Percentiles rank a stretch among this genome's conserved stretches.
Evolutionary conservation across 352 stramenopile genomes (phyloP).

Genomic region (Phytophthora ohioensis): DNA sequence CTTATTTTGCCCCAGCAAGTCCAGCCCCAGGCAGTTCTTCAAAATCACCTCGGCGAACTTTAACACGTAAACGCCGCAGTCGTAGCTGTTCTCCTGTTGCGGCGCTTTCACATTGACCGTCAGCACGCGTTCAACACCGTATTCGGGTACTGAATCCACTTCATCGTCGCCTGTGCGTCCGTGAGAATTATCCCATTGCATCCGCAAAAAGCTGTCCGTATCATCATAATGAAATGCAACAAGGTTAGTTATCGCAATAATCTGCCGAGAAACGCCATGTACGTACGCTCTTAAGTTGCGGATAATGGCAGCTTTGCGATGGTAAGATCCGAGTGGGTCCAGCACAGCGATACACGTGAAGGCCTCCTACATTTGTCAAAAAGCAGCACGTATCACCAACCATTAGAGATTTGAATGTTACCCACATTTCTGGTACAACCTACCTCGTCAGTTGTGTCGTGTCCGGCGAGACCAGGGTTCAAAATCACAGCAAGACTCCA

Average conservation of each 20-base stretch:
- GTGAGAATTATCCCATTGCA: conserved; percentile 59
- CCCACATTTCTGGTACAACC: neutral
- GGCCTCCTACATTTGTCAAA: conserved; percentile 37
- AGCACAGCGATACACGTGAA: conserved; percentile 70
- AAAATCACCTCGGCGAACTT: conserved; percentile 72
- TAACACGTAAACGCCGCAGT: conserved; percentile 75
- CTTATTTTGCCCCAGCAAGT: conserved; percentile 28
- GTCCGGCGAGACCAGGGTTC: conserved; percentile 62
- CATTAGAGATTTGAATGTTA: conserved; percentile 2
- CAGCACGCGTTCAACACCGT: conserved; percentile 47
- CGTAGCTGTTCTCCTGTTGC: conserved; percentile 69
- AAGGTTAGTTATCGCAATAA: neutral
- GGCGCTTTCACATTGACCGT: conserved; percentile 51
- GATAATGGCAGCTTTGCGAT: conserved; percentile 64
- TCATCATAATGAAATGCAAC: conserved; percentile 1
- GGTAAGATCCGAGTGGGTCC: conserved; percentile 78
- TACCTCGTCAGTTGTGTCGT: conserved; percentile 44
- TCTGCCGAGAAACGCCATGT: neutral
- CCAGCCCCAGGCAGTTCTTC: conserved; percentile 43
- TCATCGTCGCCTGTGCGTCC: conserved; percentile 15
- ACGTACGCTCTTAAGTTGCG: conserved; percentile 69
- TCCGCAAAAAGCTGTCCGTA: conserved; percentile 51
- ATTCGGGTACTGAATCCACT: conserved; percentile 29
- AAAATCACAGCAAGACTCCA: conserved; percentile 87
- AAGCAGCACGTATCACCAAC: neutral